Evolutionary conservation across 2,329 filamentous ascomycete genomes (phyloP).

Genomic region (Harringtonia lauricola): DNA sequence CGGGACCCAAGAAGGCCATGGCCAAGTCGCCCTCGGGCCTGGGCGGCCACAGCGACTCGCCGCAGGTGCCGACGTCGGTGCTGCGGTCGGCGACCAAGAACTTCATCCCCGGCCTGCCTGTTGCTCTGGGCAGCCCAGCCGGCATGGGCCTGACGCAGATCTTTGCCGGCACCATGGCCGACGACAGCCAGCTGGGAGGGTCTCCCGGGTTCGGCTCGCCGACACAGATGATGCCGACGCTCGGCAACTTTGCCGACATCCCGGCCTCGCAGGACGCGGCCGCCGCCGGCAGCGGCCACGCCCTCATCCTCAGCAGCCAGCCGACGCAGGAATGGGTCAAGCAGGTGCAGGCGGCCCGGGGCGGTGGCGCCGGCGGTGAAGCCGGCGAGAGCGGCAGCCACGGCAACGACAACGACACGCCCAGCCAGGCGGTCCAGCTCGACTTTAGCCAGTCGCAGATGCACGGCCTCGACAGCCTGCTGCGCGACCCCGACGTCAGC

Average conservation of each 20-base stretch:
- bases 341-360: slow-evolving; percentile 11
- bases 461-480: slow-evolving; percentile 45
- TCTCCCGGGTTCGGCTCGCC: slow-evolving; percentile 21
- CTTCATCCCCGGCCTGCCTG: slow-evolving; percentile 58
- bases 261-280: slow-evolving; percentile 35
- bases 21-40: slow-evolving; percentile 29
- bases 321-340: slow-evolving; percentile 22
- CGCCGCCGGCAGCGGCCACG: slow-evolving; percentile 28
- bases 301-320: slow-evolving; percentile 36
- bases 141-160: slow-evolving; percentile 77
- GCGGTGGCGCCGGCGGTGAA: slow-evolving; percentile 17
- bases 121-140: slow-evolving; percentile 40
- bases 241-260: slow-evolving; percentile 42
- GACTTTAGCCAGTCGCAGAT: slow-evolving; percentile 51
- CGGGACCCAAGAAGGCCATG: slow-evolving; percentile 30
- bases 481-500: slow-evolving; percentile 36
- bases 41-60: slow-evolving; percentile 30
- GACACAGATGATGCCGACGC: slow-evolving; percentile 41
- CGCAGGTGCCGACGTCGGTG: slow-evolving; percentile 49
- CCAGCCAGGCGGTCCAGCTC: slow-evolving; percentile 34
- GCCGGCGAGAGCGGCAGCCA: slow-evolving; percentile 18
- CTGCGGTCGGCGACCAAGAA: slow-evolving; percentile 58
- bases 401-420: slow-evolving; percentile 18
- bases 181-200: slow-evolving; percentile 39
- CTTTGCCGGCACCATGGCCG: slow-evolving; percentile 74